Conservation (phyloP, 139 green algal species). For the Mychonastes homosphaera region DNA sequence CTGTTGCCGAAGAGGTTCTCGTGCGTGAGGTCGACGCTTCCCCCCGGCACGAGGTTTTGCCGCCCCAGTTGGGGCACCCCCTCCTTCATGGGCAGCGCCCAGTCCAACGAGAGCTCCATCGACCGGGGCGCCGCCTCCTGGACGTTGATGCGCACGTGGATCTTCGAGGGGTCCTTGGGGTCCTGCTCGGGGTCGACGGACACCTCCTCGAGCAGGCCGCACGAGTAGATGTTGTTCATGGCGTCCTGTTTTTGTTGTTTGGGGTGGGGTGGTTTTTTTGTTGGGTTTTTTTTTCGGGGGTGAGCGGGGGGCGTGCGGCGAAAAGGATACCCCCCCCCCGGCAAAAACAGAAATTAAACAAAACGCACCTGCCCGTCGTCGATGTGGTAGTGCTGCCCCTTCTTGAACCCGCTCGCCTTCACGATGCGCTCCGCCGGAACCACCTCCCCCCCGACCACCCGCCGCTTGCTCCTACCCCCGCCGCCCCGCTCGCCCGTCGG, state of each 20-base stretch:
- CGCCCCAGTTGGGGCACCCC: slow-evolving; percentile 30
- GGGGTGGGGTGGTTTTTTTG: too few relatives aligned
- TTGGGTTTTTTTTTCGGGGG: too few relatives aligned
- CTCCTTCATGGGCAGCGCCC: slow-evolving; percentile 42
- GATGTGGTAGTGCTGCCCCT: slow-evolving; percentile 50
- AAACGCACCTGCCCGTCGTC: slow-evolving; percentile 53
- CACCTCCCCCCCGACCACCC: slow-evolving; percentile 29
- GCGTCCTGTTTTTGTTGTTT: too few relatives aligned
- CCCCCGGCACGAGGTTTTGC: slow-evolving; percentile 40
- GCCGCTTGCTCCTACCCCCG: slow-evolving; percentile 24
- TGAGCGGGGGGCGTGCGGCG: too few relatives aligned
- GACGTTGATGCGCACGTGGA: slow-evolving; percentile 35
- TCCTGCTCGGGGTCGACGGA: slow-evolving; percentile 54
- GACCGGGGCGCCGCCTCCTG: slow-evolving; percentile 30
- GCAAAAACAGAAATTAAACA: too few relatives aligned
- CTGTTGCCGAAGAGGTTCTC: slow-evolving; percentile 48
- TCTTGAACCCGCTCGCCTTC: slow-evolving; percentile 38
- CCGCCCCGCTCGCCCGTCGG: not conserved
- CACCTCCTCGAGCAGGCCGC: slow-evolving; percentile 47
- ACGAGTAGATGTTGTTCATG: slow-evolving; percentile 49
- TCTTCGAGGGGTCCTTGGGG: slow-evolving; percentile 39
- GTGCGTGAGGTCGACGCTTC: slow-evolving; percentile 41
- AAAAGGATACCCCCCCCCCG: too few relatives aligned
- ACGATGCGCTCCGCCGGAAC: slow-evolving; percentile 39
- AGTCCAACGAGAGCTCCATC: slow-evolving; percentile 44